Evolutionary conservation across 2,329 filamentous ascomycete species (phyloP).

Genomic region (Cladosporium colombiae): DNA sequence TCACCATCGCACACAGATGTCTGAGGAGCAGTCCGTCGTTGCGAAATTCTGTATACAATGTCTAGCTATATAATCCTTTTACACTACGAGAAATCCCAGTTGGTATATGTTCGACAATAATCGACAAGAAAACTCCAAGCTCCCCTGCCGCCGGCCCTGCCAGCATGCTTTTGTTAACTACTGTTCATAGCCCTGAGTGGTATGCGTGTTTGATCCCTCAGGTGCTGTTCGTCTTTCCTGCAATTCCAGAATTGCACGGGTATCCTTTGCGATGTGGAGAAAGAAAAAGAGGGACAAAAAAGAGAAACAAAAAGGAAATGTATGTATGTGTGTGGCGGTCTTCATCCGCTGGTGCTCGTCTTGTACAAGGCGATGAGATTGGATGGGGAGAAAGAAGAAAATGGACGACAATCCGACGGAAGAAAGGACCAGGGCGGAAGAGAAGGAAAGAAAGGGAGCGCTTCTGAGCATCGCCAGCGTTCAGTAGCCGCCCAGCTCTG

Average conservation of each 20-base stretch:
- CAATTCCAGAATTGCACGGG: neutral
- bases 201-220: neutral
- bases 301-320: neutral
- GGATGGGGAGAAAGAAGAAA: neutral
- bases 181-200: conserved; percentile 1
- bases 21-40: neutral
- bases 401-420: neutral
- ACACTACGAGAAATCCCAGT: neutral
- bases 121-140: neutral
- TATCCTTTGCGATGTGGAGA: neutral
- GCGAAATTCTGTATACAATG: neutral
- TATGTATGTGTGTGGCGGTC: neutral
- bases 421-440: neutral
- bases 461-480: neutral
- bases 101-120: neutral
- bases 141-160: conserved; percentile 9
- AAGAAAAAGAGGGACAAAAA: neutral
- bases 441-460: neutral
- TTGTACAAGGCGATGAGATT: neutral
- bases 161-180: conserved; percentile 1
- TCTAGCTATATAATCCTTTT: neutral
- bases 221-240: neutral
- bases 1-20: too few species aligned
- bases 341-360: neutral
- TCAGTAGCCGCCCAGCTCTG: conserved; percentile 22